Evolutionary conservation across 495 filamentous ascomycete genomes (phyloP).

Genomic region (Halenospora varia): DNA sequence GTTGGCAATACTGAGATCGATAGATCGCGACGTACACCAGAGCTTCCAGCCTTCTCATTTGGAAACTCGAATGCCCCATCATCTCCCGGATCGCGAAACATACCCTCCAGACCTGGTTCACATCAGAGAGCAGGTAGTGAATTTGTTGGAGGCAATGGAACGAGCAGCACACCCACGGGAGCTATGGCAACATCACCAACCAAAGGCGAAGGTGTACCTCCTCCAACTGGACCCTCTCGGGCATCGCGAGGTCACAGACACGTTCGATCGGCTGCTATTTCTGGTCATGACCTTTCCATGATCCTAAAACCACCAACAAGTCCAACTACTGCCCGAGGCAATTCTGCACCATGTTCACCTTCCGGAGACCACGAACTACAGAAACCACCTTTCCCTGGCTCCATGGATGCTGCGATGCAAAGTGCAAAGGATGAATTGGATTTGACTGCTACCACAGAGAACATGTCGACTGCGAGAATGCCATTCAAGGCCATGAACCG

Average conservation of each 20-base stretch:
- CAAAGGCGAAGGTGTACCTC: constrained; percentile 51
- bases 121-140: constrained; percentile 75
- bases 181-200: constrained; percentile 58
- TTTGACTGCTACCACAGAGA: constrained; percentile 16
- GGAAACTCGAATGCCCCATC: constrained; percentile 47
- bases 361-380: constrained; percentile 40
- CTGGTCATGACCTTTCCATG: constrained; percentile 73
- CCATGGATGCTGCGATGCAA: constrained; percentile 10
- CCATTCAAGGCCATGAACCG: constrained; percentile 37
- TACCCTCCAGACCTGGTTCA: constrained; percentile 43
- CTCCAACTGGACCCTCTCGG: constrained; percentile 42
- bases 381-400: constrained; percentile 30
- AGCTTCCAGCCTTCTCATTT: constrained; percentile 62
- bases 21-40: constrained; percentile 18
- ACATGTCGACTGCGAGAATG: constrained; percentile 19
- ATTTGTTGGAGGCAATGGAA: constrained; percentile 70
- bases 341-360: constrained; percentile 69
- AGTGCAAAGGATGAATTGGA: neutral
- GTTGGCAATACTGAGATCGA: neutral
- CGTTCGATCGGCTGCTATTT: constrained; percentile 81
- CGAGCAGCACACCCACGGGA: neutral
- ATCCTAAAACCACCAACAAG: constrained; percentile 52
- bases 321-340: constrained; percentile 37
- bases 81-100: constrained; percentile 33
- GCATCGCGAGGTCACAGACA: constrained; percentile 72